Evolutionary conservation across 73 alveolate species (phyloP).

Genomic region (Paramecium caudatum): DNA sequence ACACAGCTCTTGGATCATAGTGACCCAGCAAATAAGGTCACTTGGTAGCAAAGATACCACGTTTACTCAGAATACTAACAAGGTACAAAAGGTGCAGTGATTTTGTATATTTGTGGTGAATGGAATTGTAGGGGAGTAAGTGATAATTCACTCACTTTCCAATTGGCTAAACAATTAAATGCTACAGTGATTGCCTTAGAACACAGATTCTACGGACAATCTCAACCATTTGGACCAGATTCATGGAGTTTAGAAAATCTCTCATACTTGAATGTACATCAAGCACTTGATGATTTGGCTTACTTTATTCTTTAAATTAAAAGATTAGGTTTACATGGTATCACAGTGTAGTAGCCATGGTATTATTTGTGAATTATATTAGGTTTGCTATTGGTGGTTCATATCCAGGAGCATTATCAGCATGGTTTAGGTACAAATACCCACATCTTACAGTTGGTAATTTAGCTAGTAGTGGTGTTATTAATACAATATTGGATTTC

Average conservation of each 20-base stretch:
- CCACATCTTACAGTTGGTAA: slow-evolving; percentile 84
- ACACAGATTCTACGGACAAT: slow-evolving; percentile 87
- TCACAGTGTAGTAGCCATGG: slow-evolving; percentile 75
- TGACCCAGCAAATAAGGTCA: slow-evolving; percentile 71
- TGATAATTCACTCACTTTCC: slow-evolving; percentile 57
- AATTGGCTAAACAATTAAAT: slow-evolving; percentile 76
- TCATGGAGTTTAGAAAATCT: slow-evolving; percentile 77
- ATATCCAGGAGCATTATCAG: slow-evolving; percentile 88
- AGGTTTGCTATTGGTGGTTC: slow-evolving; percentile 81
- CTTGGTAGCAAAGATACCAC: slow-evolving; percentile 80
- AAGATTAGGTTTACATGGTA: slow-evolving; percentile 69
- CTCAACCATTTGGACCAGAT: slow-evolving; percentile 79
- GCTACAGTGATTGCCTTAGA: slow-evolving; percentile 79
- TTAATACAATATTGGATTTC: slow-evolving; percentile 81
- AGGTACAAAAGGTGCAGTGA: slow-evolving; percentile 69
- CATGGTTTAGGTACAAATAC: slow-evolving; percentile 84
- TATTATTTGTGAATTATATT: not conserved
- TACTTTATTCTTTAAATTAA: slow-evolving; percentile 67
- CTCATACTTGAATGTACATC: slow-evolving; percentile 76
- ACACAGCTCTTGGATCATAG: slow-evolving; percentile 75
- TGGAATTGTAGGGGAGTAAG: slow-evolving; percentile 79
- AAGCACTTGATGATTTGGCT: slow-evolving; percentile 83
- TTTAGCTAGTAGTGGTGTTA: slow-evolving; percentile 82
- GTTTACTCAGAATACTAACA: slow-evolving; percentile 74
- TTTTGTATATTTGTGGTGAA: slow-evolving; percentile 87